These are phyloP conservation scores for Eimeria praecox DNA, from an alignment of 169 alveolate species.

Conservation along the genomic window DNA sequence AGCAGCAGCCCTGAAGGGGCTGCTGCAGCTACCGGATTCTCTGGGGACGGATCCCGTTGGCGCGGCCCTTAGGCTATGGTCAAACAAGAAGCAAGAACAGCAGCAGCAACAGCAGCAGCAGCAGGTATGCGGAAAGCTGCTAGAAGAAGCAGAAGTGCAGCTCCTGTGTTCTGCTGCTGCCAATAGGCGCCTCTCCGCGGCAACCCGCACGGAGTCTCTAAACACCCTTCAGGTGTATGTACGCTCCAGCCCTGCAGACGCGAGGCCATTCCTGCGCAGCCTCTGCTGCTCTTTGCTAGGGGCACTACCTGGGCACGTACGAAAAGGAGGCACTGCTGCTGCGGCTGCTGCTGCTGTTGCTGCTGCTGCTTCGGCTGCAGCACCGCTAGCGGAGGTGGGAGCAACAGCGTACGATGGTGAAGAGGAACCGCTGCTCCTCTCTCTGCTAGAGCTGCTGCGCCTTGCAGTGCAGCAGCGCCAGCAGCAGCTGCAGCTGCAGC, in stretches of 20 bases:
- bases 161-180: slow-evolving; percentile 71
- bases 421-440: slow-evolving; percentile 29
- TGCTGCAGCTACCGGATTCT: slow-evolving; percentile 54
- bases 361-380: slow-evolving; percentile 41
- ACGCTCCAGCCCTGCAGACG: slow-evolving; percentile 46
- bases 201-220: slow-evolving; percentile 58
- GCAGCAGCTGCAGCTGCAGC: slow-evolving; percentile 47
- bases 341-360: slow-evolving; percentile 66
- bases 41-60: slow-evolving; percentile 60
- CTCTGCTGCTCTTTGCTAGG: slow-evolving; percentile 22
- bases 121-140: slow-evolving; percentile 15
- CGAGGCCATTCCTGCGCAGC: slow-evolving; percentile 55
- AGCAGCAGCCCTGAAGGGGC: slow-evolving; percentile 37
- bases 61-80: slow-evolving; percentile 40
- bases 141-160: slow-evolving; percentile 45
- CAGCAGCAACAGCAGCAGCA: slow-evolving; percentile 30
- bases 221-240: slow-evolving; percentile 46
- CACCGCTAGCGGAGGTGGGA: background rate
- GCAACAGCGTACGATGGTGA: background rate
- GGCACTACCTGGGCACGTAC: background rate
- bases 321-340: slow-evolving; percentile 47
- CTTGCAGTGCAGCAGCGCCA: slow-evolving; percentile 43
- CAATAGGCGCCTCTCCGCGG: slow-evolving; percentile 43
- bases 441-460: slow-evolving; percentile 60
- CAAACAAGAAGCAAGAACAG: background rate